A percentile compares a stretch with the other conserved stretches of the same genome.
Evolutionary conservation across 805 yeast genomes (phyloP).

Genomic region (Pichia scutulata): DNA sequence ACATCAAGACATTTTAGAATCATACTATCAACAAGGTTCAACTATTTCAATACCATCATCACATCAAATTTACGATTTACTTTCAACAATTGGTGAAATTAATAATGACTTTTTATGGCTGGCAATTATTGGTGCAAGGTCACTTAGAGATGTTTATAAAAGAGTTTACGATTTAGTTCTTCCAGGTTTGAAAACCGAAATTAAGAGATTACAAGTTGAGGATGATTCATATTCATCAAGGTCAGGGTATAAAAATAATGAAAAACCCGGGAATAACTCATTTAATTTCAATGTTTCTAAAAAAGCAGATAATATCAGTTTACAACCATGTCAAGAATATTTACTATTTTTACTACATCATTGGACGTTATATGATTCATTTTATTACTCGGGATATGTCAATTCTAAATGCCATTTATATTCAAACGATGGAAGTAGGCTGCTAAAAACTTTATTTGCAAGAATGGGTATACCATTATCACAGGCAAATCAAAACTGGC

Average conservation of each 20-base stretch:
- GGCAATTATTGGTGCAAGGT: slow-evolving; percentile 79
- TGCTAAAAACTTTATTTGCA: slow-evolving; percentile 86
- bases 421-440: slow-evolving; percentile 86
- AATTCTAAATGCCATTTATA: slow-evolving; percentile 81
- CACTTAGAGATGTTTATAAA: slow-evolving; percentile 67
- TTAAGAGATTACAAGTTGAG: slow-evolving; percentile 48
- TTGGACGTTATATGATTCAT: slow-evolving; percentile 88
- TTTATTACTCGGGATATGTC: slow-evolving; percentile 84
- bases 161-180: slow-evolving; percentile 63
- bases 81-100: slow-evolving; percentile 80
- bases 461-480: slow-evolving; percentile 89
- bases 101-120: slow-evolving; percentile 69
- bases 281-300: slow-evolving; percentile 18
- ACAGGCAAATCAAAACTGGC: slow-evolving; percentile 89
- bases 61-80: slow-evolving; percentile 69
- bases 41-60: slow-evolving; percentile 68
- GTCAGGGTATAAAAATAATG: background rate
- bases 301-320: slow-evolving; percentile 28
- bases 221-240: slow-evolving; percentile 7
- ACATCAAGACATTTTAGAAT: slow-evolving; percentile 53
- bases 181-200: slow-evolving; percentile 78
- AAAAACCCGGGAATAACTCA: background rate
- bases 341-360: slow-evolving; percentile 80
- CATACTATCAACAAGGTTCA: slow-evolving; percentile 80
- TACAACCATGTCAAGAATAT: slow-evolving; percentile 75